Evolutionary conservation across 2,329 filamentous ascomycete species (phyloP), one percentile per base, ranked within the genome.

Genomic region (Aplosporella prunicola): DNA sequence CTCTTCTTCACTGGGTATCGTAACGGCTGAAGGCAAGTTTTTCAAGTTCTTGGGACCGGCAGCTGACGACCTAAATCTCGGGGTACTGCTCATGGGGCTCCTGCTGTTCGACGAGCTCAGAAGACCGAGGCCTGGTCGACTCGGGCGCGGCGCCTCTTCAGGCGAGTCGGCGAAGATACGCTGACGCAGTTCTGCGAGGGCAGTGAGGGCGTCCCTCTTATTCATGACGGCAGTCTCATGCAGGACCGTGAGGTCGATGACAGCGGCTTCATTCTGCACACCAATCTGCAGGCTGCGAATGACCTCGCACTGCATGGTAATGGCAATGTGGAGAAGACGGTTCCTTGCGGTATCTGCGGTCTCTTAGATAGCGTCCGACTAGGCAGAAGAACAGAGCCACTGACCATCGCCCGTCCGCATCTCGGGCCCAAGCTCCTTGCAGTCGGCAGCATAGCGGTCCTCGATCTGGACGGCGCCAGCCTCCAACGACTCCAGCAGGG

Each of bases 301-400:
- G 13, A 63, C 55, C 40, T 64, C 57, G 16, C 56, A 54, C 41
- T 64, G 59, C 40, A 65, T 50, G n/a, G 55, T 47, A 6, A 63
- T 49, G 10, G 58, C 54, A 15, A 64, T 55, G 39, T 60, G 57
- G 5, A 57, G 45, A 3, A 62, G 47, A 8, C 51, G 56, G 28
- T 63, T 53, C 35, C 57, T 49, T 9, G 59, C 58, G n/a, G n/a
- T n/a, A n/a, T n/a, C n/a, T n/a, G n/a, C n/a, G n/a, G n/a, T n/a
- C n/a, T n/a, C n/a, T n/a, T n/a, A n/a, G n/a, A n/a, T n/a, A n/a
- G n/a, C n/a, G n/a, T n/a, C n/a, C n/a, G n/a, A n/a, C n/a, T n/a
- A n/a, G n/a, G n/a, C n/a, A n/a, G n/a, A n/a, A n/a, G n/a, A n/a
- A n/a, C n/a, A n/a, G 13, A 14, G 20, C 13, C 35, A 55, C 51